Conservation (phyloP, 1,284 basidiomycete species). For the Ceratobasidium sp. region DNA sequence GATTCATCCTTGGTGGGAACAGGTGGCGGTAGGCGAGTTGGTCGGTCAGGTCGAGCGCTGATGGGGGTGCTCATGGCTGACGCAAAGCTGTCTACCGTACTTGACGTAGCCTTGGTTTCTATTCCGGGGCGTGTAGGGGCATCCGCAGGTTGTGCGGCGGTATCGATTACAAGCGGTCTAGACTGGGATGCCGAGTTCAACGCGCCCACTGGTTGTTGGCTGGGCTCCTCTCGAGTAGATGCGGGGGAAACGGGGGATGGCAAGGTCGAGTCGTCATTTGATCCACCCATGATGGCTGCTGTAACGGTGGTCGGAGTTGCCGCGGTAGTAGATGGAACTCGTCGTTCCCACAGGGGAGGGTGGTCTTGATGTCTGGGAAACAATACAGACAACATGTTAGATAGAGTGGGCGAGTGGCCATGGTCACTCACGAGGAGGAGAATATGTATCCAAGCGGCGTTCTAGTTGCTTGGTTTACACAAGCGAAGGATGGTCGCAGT, state of each 20-base stretch:
- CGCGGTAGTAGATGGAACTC: neutral
- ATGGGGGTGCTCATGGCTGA: constrained; percentile 28
- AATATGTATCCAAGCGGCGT: neutral
- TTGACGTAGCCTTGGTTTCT: constrained; percentile 16
- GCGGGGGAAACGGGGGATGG: constrained; percentile 31
- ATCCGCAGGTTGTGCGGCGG: neutral
- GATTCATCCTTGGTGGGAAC: constrained; percentile 10
- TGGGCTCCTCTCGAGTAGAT: neutral
- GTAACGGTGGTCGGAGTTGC: constrained; percentile 15
- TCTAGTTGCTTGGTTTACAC: constrained; percentile 3
- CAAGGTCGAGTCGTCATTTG: neutral
- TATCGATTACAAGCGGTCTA: constrained; percentile 19
- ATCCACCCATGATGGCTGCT: constrained; percentile 23
- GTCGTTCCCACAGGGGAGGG: constrained; percentile 21
- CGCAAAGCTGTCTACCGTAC: constrained; percentile 30
- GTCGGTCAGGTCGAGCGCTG: constrained; percentile 26
- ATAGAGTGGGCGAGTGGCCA: neutral
- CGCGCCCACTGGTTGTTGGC: neutral
- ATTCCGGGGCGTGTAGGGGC: constrained; percentile 1
- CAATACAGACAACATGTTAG: constrained; percentile 29
- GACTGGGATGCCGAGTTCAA: neutral
- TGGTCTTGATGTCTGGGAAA: constrained; percentile 16
- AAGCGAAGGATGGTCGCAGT: constrained; percentile 9
- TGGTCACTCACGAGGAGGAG: neutral
- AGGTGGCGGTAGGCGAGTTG: constrained; percentile 12